Evolutionary conservation across 2,329 filamentous ascomycete genomes (phyloP).

Genomic region (Fusarium sp.): DNA sequence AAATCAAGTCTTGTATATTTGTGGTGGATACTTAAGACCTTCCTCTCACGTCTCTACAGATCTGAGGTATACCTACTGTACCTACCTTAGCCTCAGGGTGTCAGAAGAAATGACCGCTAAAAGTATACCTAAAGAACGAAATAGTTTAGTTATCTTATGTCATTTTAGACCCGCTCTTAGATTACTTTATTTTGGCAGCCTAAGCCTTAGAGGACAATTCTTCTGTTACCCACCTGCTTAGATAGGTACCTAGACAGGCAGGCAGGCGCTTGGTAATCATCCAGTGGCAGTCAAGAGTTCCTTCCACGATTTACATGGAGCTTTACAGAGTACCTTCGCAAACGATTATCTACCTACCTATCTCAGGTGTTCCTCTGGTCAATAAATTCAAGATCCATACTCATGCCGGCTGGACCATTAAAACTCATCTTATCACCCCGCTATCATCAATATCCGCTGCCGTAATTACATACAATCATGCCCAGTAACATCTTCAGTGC

Average conservation of each 20-base stretch:
- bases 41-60: background rate
- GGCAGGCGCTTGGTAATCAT: too few relatives aligned
- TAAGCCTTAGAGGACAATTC: too few relatives aligned
- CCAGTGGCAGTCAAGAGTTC: background rate
- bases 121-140: too few relatives aligned
- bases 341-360: background rate
- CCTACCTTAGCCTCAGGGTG: background rate
- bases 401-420: background rate
- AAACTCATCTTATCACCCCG: background rate
- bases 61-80: background rate
- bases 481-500: constrained; percentile 21
- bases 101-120: too few relatives aligned
- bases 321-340: background rate
- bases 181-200: too few relatives aligned
- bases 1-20: background rate
- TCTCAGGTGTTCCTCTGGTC: background rate
- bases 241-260: too few relatives aligned
- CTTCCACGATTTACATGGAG: background rate
- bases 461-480: constrained; percentile 25
- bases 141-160: too few relatives aligned
- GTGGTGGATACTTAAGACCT: background rate
- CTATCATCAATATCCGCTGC: constrained; percentile 16
- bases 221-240: too few relatives aligned
- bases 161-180: too few relatives aligned
- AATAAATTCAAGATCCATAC: background rate